These are phyloP conservation scores for Saccharomycopsis synnaedendra DNA, from an alignment of 805 yeast genomes.

Conservation along the genomic window DNA sequence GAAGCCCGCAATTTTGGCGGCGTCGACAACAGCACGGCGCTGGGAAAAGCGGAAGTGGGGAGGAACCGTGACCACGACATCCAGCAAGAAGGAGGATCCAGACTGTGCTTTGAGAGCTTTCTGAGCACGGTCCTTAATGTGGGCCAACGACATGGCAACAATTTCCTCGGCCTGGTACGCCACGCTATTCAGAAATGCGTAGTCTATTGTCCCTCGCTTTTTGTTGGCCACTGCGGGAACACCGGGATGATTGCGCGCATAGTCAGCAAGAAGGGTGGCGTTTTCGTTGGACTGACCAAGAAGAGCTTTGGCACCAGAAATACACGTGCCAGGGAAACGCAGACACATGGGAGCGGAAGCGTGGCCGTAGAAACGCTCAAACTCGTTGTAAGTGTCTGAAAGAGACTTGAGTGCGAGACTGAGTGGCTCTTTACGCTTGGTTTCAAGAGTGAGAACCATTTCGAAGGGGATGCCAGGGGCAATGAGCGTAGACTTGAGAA, in stretches of 20 bases:
- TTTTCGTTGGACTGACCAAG: conserved; percentile 47
- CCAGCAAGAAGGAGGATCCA: conserved; percentile 42
- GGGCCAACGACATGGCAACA: conserved; percentile 70
- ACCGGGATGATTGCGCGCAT: conserved; percentile 49
- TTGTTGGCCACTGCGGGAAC: conserved; percentile 31
- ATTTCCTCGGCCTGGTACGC: conserved; percentile 57
- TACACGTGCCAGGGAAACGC: conserved; percentile 61
- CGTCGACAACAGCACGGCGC: conserved; percentile 60
- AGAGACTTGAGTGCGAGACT: conserved; percentile 55
- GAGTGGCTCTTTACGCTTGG: conserved; percentile 80
- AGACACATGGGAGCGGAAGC: conserved; percentile 59
- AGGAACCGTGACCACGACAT: conserved; percentile 70
- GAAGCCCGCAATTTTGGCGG: conserved; percentile 59
- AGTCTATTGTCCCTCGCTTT: conserved; percentile 44
- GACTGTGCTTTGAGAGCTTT: conserved; percentile 42
- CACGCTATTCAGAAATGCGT: conserved; percentile 33
- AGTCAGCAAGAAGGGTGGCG: conserved; percentile 36
- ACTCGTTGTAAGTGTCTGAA: conserved; percentile 25
- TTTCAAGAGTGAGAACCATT: conserved; percentile 77
- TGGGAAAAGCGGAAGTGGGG: conserved; percentile 53
- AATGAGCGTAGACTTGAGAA: conserved; percentile 74
- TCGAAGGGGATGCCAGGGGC: conserved; percentile 90
- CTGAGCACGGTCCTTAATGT: conserved; percentile 55
- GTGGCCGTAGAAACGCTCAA: conserved; percentile 72
- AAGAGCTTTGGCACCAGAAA: conserved; percentile 56